Conservation (phyloP, 2,329 filamentous ascomycete species). For the Nannizziopsis arthrosporioides region DNA sequence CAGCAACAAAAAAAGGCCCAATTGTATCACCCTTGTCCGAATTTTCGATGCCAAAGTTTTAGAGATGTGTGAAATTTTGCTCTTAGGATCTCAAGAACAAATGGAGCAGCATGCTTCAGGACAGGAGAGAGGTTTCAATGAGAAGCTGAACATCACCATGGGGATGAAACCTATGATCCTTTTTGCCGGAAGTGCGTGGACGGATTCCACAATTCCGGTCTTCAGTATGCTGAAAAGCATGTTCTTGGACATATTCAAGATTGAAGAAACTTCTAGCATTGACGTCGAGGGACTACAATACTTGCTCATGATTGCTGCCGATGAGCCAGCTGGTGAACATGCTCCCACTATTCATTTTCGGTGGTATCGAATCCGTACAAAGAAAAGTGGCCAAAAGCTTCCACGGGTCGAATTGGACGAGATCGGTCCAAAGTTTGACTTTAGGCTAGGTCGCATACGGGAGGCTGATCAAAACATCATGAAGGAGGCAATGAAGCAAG, state of each 20-base stretch:
- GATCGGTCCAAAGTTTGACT: conserved; percentile 89
- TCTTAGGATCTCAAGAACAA: conserved; percentile 57
- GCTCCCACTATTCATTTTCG: conserved; percentile 50
- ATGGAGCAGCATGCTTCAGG: conserved; percentile 51
- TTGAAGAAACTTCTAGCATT: conserved; percentile 65
- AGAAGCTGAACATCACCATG: conserved; percentile 55
- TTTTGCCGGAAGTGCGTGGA: conserved; percentile 83
- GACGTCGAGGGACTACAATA: conserved; percentile 95
- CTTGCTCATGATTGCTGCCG: conserved; percentile 67
- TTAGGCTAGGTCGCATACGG: conserved; percentile 67
- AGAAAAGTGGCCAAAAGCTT: conserved; percentile 72
- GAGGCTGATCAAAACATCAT: conserved; percentile 66
- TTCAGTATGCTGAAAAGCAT: conserved; percentile 81
- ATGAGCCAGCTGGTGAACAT: conserved; percentile 43
- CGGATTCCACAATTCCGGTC: conserved; percentile 64
- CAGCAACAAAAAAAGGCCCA: conserved; percentile 89
- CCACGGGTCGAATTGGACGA: conserved; percentile 89
- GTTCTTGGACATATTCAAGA: conserved; percentile 83
- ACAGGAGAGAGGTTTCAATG: conserved; percentile 36
- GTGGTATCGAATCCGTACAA: conserved; percentile 75
- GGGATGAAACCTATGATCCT: conserved; percentile 80
- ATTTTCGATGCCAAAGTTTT: conserved; percentile 78
- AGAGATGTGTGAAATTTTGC: conserved; percentile 85
- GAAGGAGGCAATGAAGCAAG: conserved; percentile 85
- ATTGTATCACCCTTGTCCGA: conserved; percentile 70